Conservation (phyloP, 2,329 filamentous ascomycete genomes). For the Aspergillus sp. region DNA sequence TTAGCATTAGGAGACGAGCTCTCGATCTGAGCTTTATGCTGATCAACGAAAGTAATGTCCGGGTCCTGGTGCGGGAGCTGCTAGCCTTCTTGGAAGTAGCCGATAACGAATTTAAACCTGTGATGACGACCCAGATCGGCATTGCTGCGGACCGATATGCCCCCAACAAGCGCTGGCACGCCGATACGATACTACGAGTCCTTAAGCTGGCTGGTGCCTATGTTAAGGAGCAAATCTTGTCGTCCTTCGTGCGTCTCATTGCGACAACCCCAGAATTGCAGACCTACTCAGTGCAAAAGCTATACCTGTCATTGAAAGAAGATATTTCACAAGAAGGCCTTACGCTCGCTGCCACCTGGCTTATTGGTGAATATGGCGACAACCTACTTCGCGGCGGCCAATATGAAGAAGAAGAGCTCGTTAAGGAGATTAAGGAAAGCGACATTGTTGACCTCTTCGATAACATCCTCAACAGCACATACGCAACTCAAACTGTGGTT, state of each 20-base stretch:
- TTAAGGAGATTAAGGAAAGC: conserved; percentile 76
- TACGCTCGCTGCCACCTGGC: conserved; percentile 91
- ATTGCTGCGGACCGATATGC: conserved; percentile 95
- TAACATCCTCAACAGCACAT: conserved; percentile 90
- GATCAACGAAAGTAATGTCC: conserved; percentile 95
- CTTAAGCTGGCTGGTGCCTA: conserved; percentile 93
- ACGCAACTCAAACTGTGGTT: conserved; percentile 83
- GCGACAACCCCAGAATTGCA: conserved; percentile 93
- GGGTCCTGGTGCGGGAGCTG: conserved; percentile 87
- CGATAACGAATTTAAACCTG: conserved; percentile 97
- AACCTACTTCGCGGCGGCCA: conserved; percentile 83
- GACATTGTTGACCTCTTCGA: conserved; percentile 93
- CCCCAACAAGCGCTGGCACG: conserved; percentile 96
- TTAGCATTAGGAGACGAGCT: conserved; percentile 93
- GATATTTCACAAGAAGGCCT: conserved; percentile 97
- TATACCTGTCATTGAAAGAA: conserved; percentile 86
- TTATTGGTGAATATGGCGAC: conserved; percentile 96
- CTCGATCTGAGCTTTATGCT: conserved; percentile 96
- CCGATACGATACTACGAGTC: conserved; percentile 95
- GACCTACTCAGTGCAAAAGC: conserved; percentile 93
- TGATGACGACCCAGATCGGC: conserved; percentile 97
- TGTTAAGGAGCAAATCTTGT: conserved; percentile 96
- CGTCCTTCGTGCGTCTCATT: conserved; percentile 92
- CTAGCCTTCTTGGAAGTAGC: conserved; percentile 95
- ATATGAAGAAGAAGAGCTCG: conserved; percentile 91